Evolutionary conservation across 306 rosid species (phyloP), one percentile per base, ranked within the genome.

Genomic region (Lathyrus oleraceus): DNA sequence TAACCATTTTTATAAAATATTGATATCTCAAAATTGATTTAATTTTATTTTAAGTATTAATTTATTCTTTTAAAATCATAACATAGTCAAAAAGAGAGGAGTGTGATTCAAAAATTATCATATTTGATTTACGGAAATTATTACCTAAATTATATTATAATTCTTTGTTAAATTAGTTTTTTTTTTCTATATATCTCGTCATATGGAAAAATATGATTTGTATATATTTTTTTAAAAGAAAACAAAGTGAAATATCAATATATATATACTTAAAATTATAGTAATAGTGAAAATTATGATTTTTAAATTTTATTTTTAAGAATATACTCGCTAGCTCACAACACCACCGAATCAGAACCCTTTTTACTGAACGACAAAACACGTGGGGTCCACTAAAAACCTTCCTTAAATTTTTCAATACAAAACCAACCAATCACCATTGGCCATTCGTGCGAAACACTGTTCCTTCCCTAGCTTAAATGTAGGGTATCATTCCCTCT

Each of bases 341-440:
- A n/a, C 44, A 28, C 25, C 53, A 60, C 71, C 64, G 58, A 65
- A 75, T 45, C 67, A 65, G 21, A 42, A 61, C 32, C 44, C 67
- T 30, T 44, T 14, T 23, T 52, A 40, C 25, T 38, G 5, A 70
- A 64, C 32, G n/a, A 60, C 49, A 70, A 28, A 52, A 48, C 40
- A 43, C 0, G 14, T 8, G 79, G 81, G 79, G 35, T 45, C 76
- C 74, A 81, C 72, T 17, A 16, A 11, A 79, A 84, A 81, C 25
- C 72, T 81, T 75, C 88, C 65, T 10, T n/a, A 1, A 45, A 17
- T 39, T 9, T 38, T 70, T 7, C 40, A 51, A 16, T 0, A 21
- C 10, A 7, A 2, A 30, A 66, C 52, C 3, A 15, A 54, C 63
- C 54, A 74, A 25, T 40, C 5, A 76, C 15, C 61, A 70, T 5